Conservation (phyloP, 2,329 filamentous ascomycete genomes). For the Fonsecaea pedrosoi region DNA sequence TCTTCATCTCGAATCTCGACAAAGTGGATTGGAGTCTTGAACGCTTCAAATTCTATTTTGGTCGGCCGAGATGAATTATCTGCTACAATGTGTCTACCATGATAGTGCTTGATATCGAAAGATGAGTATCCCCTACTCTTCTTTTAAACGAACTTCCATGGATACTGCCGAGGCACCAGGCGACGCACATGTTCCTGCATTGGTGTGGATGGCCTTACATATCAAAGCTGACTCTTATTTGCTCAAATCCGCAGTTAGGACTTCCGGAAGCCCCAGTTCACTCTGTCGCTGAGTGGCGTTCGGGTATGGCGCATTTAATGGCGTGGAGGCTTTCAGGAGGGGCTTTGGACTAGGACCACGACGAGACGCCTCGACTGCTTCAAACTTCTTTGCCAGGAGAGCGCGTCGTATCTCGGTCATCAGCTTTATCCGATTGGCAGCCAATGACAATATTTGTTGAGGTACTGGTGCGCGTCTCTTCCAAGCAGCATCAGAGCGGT, state of each 20-base stretch:
- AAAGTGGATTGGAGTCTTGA: conserved; percentile 11
- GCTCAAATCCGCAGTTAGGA: conserved; percentile 1
- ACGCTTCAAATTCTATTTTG: conserved; percentile 22
- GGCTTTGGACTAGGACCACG: conserved; percentile 12
- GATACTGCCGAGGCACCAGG: conserved; percentile 21
- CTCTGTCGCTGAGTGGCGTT: conserved; percentile 11
- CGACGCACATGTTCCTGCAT: conserved; percentile 27
- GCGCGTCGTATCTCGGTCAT: conserved; percentile 3
- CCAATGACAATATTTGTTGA: background rate
- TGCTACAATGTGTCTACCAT: background rate
- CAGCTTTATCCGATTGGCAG: background rate
- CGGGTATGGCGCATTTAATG: conserved; percentile 1
- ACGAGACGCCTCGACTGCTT: conserved; percentile 28
- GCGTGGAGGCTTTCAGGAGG: background rate
- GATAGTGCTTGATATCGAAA: background rate
- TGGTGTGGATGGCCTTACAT: conserved; percentile 16
- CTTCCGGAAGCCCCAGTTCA: background rate
- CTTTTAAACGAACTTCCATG: background rate
- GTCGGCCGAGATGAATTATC: conserved; percentile 6
- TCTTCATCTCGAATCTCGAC: conserved; percentile 10
- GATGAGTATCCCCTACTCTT: background rate
- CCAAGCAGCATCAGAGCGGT: background rate
- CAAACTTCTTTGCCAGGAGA: conserved; percentile 12
- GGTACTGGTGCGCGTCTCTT: background rate
- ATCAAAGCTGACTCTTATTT: conserved; percentile 18